phyloP scores from a whole-genome alignment of 768 basidiomycete genomes.

The Suillus ampliporus region DNA sequence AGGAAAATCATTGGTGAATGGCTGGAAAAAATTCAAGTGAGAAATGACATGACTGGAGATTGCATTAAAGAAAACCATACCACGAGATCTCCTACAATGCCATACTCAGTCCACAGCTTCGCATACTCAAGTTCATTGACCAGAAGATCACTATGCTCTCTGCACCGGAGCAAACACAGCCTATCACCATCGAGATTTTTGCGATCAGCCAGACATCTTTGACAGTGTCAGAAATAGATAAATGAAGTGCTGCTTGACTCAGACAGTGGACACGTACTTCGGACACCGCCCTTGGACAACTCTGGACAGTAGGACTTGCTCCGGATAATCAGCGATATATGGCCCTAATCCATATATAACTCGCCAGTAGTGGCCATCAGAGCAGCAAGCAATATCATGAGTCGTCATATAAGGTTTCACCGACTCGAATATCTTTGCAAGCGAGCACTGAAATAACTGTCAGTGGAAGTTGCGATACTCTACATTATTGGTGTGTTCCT shows the following conservation, averaged over 20 bases:
- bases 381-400: conserved; percentile 26
- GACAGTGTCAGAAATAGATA: conserved; percentile 4
- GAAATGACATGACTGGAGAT: neutral
- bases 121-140: conserved; percentile 31
- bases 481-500: conserved; percentile 18
- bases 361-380: conserved; percentile 33
- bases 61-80: conserved; percentile 26
- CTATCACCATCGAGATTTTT: conserved; percentile 31
- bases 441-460: conserved; percentile 37
- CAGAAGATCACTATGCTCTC: conserved; percentile 29
- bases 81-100: conserved; percentile 39
- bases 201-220: conserved; percentile 31
- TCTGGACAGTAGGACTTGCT: conserved; percentile 30
- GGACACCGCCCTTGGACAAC: conserved; percentile 36
- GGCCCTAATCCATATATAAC: conserved; percentile 34
- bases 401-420: conserved; percentile 33
- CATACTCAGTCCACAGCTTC: conserved; percentile 42
- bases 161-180: conserved; percentile 24
- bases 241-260: too few relatives aligned
- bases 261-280: conserved; percentile 20
- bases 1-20: conserved; percentile 14
- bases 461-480: conserved; percentile 34
- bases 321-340: conserved; percentile 37
- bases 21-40: conserved; percentile 8
- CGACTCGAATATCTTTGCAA: conserved; percentile 30